These are phyloP conservation scores for Ustilago trichophora DNA, from an alignment of 1,284 basidiomycete species.

Conservation along the genomic window DNA sequence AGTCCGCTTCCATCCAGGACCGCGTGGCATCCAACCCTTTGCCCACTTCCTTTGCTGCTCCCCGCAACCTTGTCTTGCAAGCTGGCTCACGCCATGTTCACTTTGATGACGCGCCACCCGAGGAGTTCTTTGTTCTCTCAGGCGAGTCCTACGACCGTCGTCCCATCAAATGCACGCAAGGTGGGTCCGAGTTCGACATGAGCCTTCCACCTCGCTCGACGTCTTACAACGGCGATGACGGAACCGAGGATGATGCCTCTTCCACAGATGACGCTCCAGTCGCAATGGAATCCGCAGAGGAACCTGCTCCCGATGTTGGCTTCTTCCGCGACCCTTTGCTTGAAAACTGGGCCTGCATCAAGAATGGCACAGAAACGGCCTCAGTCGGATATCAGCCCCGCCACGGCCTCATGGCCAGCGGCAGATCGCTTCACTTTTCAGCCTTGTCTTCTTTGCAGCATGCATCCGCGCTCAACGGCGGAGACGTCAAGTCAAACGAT, in stretches of 20 bases:
- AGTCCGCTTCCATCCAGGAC: conserved; percentile 14
- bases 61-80: conserved; percentile 20
- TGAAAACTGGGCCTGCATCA: conserved; percentile 55
- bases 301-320: conserved; percentile 36
- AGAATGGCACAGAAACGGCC: conserved; percentile 45
- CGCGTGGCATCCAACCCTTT: conserved; percentile 28
- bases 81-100: conserved; percentile 40
- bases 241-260: conserved; percentile 30
- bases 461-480: conserved; percentile 18
- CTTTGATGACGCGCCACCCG: conserved; percentile 50
- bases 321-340: conserved; percentile 24
- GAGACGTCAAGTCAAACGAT: conserved; percentile 2
- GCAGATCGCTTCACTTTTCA: conserved; percentile 46
- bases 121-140: conserved; percentile 46
- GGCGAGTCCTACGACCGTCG: conserved; percentile 52
- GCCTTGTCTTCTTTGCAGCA: conserved; percentile 37
- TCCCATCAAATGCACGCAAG: conserved; percentile 57
- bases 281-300: conserved; percentile 25
- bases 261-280: conserved; percentile 9
- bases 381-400: conserved; percentile 38
- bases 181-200: conserved; percentile 53
- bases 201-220: conserved; percentile 44
- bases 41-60: conserved; percentile 27
- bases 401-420: conserved; percentile 43
- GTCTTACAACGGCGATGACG: conserved; percentile 40